These are phyloP conservation scores for Colletotrichum sp. DNA, from an alignment of 2,329 filamentous ascomycete species.

Conservation along the genomic window DNA sequence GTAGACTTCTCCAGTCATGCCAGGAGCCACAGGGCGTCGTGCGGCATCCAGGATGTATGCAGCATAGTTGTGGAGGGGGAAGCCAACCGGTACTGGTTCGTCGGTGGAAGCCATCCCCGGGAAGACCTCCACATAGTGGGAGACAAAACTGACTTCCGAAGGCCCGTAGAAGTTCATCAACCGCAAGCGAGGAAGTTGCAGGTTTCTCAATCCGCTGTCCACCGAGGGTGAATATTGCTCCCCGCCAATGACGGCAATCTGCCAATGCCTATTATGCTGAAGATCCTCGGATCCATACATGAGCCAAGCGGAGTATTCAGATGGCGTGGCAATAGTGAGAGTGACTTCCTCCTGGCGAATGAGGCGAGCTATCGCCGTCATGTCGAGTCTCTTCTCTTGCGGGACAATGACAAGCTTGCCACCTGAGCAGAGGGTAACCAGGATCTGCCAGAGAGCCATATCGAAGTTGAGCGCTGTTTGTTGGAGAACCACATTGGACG, in stretches of 20 bases:
- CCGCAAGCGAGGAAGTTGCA: neutral
- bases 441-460: slow-evolving; percentile 41
- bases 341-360: slow-evolving; percentile 41
- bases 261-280: slow-evolving; percentile 21
- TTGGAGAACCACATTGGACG: slow-evolving; percentile 37
- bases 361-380: slow-evolving; percentile 35
- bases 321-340: slow-evolving; percentile 42
- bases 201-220: neutral
- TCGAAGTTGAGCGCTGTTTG: slow-evolving; percentile 48
- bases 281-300: slow-evolving; percentile 22
- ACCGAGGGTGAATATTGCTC: slow-evolving; percentile 21
- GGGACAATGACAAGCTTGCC: slow-evolving; percentile 41
- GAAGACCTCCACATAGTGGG: slow-evolving; percentile 21
- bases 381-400: slow-evolving; percentile 33
- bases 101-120: neutral
- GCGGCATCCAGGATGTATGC: slow-evolving; percentile 47
- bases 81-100: slow-evolving; percentile 23
- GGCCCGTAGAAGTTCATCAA: slow-evolving; percentile 35
- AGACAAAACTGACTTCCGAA: slow-evolving; percentile 27
- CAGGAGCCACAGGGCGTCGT: slow-evolving; percentile 38
- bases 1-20: slow-evolving; percentile 36
- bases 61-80: slow-evolving; percentile 33
- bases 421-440: slow-evolving; percentile 38
- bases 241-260: slow-evolving; percentile 22
- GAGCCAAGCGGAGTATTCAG: slow-evolving; percentile 42